These are phyloP conservation scores for Cenchrus purpureus DNA, from an alignment of 176 grass and related monocot species.

Conservation along the genomic window DNA sequence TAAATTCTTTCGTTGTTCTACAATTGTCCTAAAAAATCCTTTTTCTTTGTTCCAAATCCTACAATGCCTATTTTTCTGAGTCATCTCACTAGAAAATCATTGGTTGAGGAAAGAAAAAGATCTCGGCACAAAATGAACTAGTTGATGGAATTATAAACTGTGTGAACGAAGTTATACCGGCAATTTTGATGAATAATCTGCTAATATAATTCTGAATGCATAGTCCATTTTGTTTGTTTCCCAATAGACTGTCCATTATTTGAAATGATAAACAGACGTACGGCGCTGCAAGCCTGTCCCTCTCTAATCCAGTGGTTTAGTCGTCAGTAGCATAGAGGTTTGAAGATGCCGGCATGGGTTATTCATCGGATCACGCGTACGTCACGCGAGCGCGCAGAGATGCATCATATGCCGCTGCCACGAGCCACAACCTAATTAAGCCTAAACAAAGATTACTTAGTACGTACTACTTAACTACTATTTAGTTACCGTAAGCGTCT, in stretches of 20 bases:
- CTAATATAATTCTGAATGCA: background rate
- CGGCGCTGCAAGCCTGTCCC: background rate
- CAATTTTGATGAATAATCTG: no score
- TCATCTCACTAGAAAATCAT: background rate
- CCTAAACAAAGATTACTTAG: no score
- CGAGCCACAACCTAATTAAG: background rate
- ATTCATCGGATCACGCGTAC: constrained; percentile 48
- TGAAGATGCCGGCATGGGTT: constrained; percentile 37
- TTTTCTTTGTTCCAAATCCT: background rate
- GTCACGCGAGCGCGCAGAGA: background rate
- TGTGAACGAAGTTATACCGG: no score
- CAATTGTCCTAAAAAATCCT: no score
- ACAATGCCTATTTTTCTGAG: background rate
- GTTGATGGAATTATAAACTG: background rate
- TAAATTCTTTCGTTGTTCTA: no score
- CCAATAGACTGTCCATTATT: no score
- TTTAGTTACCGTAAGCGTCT: no score
- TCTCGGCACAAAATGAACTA: background rate
- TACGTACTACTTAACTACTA: no score
- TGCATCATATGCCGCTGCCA: constrained; percentile 8
- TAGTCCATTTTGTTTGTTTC: no score
- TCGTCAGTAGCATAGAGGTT: constrained; percentile 29
- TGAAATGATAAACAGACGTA: background rate
- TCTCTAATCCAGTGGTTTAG: background rate
- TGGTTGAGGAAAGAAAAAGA: background rate